phyloP scores from a whole-genome alignment of 805 yeast genomes.

The Helenozyma rhizophorensis region DNA sequence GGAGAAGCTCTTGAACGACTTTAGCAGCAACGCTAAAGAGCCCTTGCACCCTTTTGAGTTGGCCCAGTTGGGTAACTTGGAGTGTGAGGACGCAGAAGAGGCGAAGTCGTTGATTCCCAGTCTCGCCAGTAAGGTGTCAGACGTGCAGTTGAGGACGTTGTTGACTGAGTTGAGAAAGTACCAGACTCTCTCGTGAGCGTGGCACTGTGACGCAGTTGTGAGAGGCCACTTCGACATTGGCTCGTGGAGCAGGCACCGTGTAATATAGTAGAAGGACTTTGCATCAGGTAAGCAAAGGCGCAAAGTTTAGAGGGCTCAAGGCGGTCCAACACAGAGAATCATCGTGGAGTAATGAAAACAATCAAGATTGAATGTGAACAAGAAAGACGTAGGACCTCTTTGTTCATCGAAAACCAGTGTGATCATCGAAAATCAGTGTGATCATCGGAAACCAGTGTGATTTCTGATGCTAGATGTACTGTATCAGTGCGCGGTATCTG shows the following conservation, averaged over 20 bases:
- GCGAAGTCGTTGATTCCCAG: slow-evolving; percentile 93
- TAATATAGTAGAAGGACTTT: neutral
- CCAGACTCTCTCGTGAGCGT: slow-evolving; percentile 35
- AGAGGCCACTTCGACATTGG: neutral
- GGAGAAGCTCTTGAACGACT: slow-evolving; percentile 78
- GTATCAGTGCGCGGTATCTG: too few relatives aligned
- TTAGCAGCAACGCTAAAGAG: slow-evolving; percentile 42
- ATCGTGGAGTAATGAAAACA: too few relatives aligned
- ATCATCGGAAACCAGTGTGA: too few relatives aligned
- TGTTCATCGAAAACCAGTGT: too few relatives aligned
- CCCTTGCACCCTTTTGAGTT: slow-evolving; percentile 90
- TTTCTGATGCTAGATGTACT: too few relatives aligned
- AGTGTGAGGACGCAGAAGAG: slow-evolving; percentile 96
- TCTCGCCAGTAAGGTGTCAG: slow-evolving; percentile 72
- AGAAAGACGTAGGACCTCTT: too few relatives aligned
- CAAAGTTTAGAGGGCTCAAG: too few relatives aligned
- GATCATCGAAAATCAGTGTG: too few relatives aligned
- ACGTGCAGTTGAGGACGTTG: slow-evolving; percentile 80
- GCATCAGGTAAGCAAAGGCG: too few relatives aligned
- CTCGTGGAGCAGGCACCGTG: neutral
- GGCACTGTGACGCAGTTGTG: too few relatives aligned
- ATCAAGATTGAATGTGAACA: too few relatives aligned
- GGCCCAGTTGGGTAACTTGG: slow-evolving; percentile 85
- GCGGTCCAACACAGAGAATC: too few relatives aligned
- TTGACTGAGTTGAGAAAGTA: slow-evolving; percentile 77